Evolutionary conservation across 169 alveolate genomes (phyloP).

Genomic region (Pseudocohnilembus persalinus): DNA sequence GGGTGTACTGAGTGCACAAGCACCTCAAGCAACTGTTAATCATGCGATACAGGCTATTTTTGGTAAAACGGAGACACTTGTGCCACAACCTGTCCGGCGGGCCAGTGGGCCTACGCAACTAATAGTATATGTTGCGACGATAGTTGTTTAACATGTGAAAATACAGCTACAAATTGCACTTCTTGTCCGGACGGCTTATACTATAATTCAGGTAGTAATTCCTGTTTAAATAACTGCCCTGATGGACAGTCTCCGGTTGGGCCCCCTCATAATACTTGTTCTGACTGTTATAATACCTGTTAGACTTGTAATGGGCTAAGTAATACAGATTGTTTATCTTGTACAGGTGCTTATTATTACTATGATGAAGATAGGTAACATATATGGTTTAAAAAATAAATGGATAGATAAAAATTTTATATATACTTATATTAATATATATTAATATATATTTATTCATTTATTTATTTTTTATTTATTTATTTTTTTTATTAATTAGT

Average conservation of each 20-base stretch:
- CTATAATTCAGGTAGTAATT: neutral
- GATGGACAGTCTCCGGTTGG: neutral
- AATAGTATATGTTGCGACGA: neutral
- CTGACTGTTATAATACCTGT: neutral
- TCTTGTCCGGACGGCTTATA: neutral
- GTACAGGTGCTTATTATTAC: too few relatives aligned
- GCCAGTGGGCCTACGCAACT: neutral
- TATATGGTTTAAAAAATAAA: too few relatives aligned
- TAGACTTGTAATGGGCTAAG: neutral
- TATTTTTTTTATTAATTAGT: too few relatives aligned
- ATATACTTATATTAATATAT: too few relatives aligned
- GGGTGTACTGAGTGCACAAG: neutral
- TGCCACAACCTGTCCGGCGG: neutral
- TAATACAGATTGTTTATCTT: neutral
- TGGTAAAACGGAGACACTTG: neutral
- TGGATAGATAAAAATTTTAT: too few relatives aligned
- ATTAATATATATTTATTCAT: too few relatives aligned
- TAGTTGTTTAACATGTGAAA: neutral
- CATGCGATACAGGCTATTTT: neutral
- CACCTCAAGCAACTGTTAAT: neutral
- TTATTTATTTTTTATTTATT: too few relatives aligned
- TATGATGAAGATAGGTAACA: too few relatives aligned
- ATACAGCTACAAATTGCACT: neutral
- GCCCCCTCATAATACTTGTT: neutral
- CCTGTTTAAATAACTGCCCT: neutral